Base-by-base conservation (phyloP, 805 yeast genomes). In the Pichia heedii region DNA sequence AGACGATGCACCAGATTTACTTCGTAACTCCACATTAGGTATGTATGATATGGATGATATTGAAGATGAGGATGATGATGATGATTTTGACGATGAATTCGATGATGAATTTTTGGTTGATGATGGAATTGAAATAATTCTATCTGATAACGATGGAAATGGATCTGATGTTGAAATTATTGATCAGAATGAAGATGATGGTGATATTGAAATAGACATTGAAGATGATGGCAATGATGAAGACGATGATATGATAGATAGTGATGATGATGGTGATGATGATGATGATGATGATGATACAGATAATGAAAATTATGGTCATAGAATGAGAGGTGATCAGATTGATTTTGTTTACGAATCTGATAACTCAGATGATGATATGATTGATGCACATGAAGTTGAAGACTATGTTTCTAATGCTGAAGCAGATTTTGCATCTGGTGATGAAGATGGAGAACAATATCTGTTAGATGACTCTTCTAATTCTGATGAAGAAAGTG, bases 11-110 rank as follows among this genome's bases (percentile, higher is more conserved):
- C 88, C 95, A 0, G 89, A 89, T 58, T 67, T 89, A 55, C 79
- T 90, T 61, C 69, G 82, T 33, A 89, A 93, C 57, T 89, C 97
- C 0, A 85, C 97, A 0, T 68, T 90, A 34, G 97, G 96, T 2
- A 89, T 90, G 94, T 90, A 83, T 58, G 97, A 90, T 53, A 80
- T 84, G 33, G 84, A 73, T 29, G 93, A 62, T 42, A 49, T 60
- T 33, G 66, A 62, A 32, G 58, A 50, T 20, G 53, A 49, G 37
- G 55, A 52, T 13, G 63, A 52, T 24, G 45, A 33, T 22, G 49
- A 44, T 43, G 56, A 45, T 22, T 42, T 40, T 29, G 54, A 57
- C 15, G 66, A 45, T 43, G 56, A 43, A 16, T 40, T 40, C 29
- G 52, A 55, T n/a, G 66, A 47, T 20, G 52, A 42, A 55, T 46